These are phyloP conservation scores for Cryptococcus sp. DNA, from an alignment of 1,284 basidiomycete species.

Conservation along the genomic window DNA sequence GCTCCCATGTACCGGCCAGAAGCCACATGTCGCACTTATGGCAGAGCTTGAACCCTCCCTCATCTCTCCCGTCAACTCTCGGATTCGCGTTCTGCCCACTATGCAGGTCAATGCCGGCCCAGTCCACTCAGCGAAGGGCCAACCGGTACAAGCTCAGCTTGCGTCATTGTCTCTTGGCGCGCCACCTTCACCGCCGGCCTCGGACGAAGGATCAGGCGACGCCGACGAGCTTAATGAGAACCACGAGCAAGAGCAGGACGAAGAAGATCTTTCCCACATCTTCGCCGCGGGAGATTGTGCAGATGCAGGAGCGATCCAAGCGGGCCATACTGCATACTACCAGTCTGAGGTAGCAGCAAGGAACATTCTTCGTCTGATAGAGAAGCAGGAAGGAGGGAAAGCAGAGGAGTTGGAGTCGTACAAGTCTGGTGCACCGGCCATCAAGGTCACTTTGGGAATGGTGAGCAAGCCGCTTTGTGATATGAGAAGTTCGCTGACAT, in stretches of 20 bases:
- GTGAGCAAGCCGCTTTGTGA: constrained; percentile 19
- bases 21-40: constrained; percentile 67
- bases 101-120: constrained; percentile 59
- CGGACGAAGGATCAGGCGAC: constrained; percentile 3
- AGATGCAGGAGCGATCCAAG: constrained; percentile 56
- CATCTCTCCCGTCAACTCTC: constrained; percentile 56
- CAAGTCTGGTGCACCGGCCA: constrained; percentile 61
- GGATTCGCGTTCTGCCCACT: constrained; percentile 61
- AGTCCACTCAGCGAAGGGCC: constrained; percentile 8
- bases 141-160: constrained; percentile 20
- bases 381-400: constrained; percentile 19
- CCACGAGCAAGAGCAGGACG: not conserved
- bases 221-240: constrained; percentile 5
- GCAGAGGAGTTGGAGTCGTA: constrained; percentile 60
- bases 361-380: constrained; percentile 53
- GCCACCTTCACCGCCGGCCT: constrained; percentile 21
- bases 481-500: not conserved
- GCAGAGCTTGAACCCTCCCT: constrained; percentile 58
- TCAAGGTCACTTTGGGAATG: constrained; percentile 70
- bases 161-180: constrained; percentile 20
- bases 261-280: constrained; percentile 41
- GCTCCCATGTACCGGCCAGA: constrained; percentile 71
- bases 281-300: constrained; percentile 55
- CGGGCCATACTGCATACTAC: constrained; percentile 69
- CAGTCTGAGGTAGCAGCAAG: constrained; percentile 57